Base-by-base conservation (phyloP, 495 filamentous ascomycete genomes). In the Penicillium diatomitis region DNA sequence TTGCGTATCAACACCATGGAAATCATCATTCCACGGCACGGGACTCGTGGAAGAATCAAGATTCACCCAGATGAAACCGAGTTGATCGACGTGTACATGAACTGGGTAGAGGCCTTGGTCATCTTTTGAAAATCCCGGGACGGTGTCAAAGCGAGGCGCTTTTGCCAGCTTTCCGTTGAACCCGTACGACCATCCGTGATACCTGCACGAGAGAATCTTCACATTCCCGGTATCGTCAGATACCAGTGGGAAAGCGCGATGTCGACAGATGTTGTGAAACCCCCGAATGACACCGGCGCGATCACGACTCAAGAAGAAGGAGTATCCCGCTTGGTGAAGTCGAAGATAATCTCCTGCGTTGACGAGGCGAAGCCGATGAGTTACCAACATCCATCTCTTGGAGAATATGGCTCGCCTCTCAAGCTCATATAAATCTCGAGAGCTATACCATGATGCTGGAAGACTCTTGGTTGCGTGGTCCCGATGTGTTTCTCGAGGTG, bases 101-200 rank as follows among this genome's bases (percentile, higher is more conserved):
- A 76, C 65, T 0, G 64, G 66, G 5, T 71, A 58, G 4, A 76
- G 59, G 3, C 71, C 59, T 38, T 80, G 77, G 44, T 70, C 49
- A 41, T 51, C 56, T 54, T 77, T 81, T 32, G 80, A 69, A 50
- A 83, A 82, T 5, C 65, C 78, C 5, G 68, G 57, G 3, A 80
- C 56, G 8, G 69, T 67, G 11, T 81, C 68, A 49, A 76, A 83
- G 8, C 72, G 66, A 0, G 79, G 77, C 0, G 79, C 78, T 51
- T 82, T 81, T 48, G 76, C 71, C 10, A 82, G 62, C 33, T 78
- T 76, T 28, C 79, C 78, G 40, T 70, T 76, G 8, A 76, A 63
- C 5, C 73, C 74, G 40, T 81, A 81, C 0, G 71, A 73, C 78
- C 79, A 83, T 38, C 79, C 79, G 56, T 83, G 79, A 46, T 81